A percentile compares a stretch with the other conserved stretches of the same genome.
Conservation (phyloP, 1,284 basidiomycete genomes). For the Kalmanozyma brasiliensis region DNA sequence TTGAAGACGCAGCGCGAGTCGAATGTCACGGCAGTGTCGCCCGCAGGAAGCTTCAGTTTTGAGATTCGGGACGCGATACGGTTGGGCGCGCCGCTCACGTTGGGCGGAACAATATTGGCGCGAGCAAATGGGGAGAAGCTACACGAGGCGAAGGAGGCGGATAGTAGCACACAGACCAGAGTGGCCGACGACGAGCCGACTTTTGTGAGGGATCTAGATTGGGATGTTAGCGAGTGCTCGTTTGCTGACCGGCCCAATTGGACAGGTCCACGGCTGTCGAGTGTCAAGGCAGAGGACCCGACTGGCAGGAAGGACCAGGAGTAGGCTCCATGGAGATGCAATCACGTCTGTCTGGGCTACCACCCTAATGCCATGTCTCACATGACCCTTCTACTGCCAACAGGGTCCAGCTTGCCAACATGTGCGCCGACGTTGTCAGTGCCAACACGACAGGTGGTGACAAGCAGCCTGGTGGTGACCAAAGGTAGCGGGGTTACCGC, state of each 20-base stretch:
- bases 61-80: slow-evolving; percentile 38
- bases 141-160: background rate
- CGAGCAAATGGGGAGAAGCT: background rate
- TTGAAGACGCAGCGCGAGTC: slow-evolving; percentile 3
- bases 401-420: too few species aligned
- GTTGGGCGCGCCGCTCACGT: slow-evolving; percentile 3
- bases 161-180: background rate
- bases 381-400: too few species aligned
- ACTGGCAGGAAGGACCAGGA: too few species aligned
- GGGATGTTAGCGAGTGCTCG: slow-evolving; percentile 18
- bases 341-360: too few species aligned
- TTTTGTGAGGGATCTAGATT: slow-evolving; percentile 28
- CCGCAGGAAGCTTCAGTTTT: slow-evolving; percentile 33
- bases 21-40: slow-evolving; percentile 12
- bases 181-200: too few species aligned
- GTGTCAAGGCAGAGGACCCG: too few species aligned
- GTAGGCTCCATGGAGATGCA: too few species aligned
- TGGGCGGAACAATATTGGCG: background rate
- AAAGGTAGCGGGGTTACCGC: background rate
- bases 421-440: too few species aligned
- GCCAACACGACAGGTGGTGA: too few species aligned
- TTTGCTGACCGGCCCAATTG: background rate
- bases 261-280: too few species aligned
- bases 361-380: too few species aligned
- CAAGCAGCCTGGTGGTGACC: too few species aligned